These are phyloP conservation scores for Schoenoplectus tabernaemontani DNA, from an alignment of 202 grass and related monocot species.

Conservation along the genomic window DNA sequence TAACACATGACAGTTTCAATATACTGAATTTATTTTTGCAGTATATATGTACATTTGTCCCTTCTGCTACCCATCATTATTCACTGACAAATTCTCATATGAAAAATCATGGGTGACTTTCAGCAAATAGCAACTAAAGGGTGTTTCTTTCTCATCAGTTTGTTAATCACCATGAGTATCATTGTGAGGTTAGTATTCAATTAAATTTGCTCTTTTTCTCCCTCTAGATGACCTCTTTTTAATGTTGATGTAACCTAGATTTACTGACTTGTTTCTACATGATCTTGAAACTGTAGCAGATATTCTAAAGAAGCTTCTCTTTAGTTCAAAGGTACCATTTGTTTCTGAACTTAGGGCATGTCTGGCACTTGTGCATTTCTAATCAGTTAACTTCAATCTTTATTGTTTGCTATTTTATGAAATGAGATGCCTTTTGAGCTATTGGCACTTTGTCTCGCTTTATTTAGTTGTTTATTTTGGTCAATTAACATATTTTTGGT, in stretches of 20 bases:
- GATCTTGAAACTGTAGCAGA: conserved; percentile 69
- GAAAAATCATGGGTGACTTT: background rate
- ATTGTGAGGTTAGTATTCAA: conserved; percentile 66
- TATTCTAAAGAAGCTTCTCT: conserved; percentile 91
- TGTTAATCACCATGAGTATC: conserved; percentile 94
- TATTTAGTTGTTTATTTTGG: too few relatives aligned
- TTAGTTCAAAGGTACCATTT: conserved; percentile 65
- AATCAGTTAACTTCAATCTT: too few relatives aligned
- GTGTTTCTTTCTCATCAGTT: conserved; percentile 54
- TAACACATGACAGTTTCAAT: too few relatives aligned
- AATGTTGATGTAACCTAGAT: background rate
- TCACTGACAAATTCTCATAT: background rate
- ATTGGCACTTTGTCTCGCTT: too few relatives aligned
- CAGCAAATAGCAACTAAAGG: background rate
- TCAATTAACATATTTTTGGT: too few relatives aligned
- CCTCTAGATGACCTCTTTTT: background rate
- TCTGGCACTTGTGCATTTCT: too few relatives aligned
- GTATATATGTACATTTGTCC: too few relatives aligned
- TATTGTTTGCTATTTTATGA: too few relatives aligned
- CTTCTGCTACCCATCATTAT: too few relatives aligned
- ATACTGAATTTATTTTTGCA: too few relatives aligned
- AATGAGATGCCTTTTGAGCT: too few relatives aligned
- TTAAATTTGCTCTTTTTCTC: background rate
- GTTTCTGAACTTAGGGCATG: too few relatives aligned
- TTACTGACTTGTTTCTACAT: conserved; percentile 37